These are phyloP conservation scores for Leccinum pachyderme DNA, from an alignment of 1,284 basidiomycete species.

Conservation along the genomic window DNA sequence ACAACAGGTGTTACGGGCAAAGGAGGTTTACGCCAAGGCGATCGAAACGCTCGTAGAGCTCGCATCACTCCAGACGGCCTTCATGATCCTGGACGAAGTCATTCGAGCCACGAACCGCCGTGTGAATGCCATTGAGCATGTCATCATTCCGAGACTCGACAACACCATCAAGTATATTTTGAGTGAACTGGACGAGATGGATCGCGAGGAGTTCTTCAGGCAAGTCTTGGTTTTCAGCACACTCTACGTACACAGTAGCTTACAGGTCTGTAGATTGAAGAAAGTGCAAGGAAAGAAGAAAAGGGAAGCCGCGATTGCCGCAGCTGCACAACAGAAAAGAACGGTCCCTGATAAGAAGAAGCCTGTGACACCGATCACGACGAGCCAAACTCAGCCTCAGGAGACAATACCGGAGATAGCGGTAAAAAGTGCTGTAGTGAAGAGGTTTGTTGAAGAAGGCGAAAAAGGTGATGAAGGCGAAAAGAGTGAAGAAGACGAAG, in stretches of 20 bases:
- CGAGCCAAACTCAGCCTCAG: constrained; percentile 6
- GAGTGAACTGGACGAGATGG: constrained; percentile 96
- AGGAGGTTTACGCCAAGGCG: constrained; percentile 97
- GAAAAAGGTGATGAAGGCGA: not conserved
- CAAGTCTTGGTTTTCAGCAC: constrained; percentile 25
- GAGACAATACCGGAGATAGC: constrained; percentile 33
- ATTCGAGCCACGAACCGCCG: constrained; percentile 97
- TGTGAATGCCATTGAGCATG: constrained; percentile 98
- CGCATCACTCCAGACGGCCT: constrained; percentile 95
- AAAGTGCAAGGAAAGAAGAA: constrained; percentile 99
- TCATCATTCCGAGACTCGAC: constrained; percentile 93
- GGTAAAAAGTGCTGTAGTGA: constrained; percentile 13
- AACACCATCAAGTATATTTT: constrained; percentile 98
- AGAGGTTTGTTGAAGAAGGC: not conserved
- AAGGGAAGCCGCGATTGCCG: constrained; percentile 41
- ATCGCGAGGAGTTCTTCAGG: constrained; percentile 97
- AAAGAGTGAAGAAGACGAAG: not conserved
- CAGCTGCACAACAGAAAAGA: constrained; percentile 23
- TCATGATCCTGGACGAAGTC: constrained; percentile 98
- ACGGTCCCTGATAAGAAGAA: constrained; percentile 31
- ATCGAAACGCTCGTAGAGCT: constrained; percentile 97
- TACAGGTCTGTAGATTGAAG: constrained; percentile 62
- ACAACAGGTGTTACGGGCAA: constrained; percentile 91
- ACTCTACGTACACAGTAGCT: not conserved
- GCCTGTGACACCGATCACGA: constrained; percentile 26